Percentiles rank a stretch among this genome's conserved stretches.
These are phyloP conservation scores for Phytophthora palmivora DNA, from an alignment of 352 stramenopile species.

Conservation along the genomic window DNA sequence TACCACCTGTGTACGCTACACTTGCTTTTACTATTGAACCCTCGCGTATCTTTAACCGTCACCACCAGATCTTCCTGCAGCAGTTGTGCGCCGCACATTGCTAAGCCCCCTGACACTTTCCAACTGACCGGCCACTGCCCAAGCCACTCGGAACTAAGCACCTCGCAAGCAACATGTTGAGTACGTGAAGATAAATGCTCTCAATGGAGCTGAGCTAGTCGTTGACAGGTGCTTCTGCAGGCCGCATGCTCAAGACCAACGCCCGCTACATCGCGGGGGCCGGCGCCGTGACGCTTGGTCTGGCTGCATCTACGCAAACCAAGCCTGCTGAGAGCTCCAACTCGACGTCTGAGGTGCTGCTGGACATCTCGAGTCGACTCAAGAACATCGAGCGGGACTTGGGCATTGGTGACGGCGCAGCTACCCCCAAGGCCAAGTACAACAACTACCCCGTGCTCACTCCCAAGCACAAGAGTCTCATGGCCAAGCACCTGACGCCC, in stretches of 20 bases:
- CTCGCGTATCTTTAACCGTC: conserved; percentile 33
- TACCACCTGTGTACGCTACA: conserved; percentile 10
- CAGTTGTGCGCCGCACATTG: conserved; percentile 3
- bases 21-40: conserved; percentile 5
- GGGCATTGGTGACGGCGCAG: conserved; percentile 43
- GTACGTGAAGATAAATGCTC: conserved; percentile 30
- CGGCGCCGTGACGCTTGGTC: conserved; percentile 61
- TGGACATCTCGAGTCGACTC: conserved; percentile 72
- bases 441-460: conserved; percentile 85
- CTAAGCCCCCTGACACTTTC: conserved; percentile 20
- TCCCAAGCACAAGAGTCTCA: conserved; percentile 72
- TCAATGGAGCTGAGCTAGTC: not conserved
- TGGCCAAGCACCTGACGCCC: conserved; percentile 81
- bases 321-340: conserved; percentile 55
- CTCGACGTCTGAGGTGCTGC: conserved; percentile 60
- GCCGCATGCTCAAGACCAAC: conserved; percentile 64
- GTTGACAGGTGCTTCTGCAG: conserved; percentile 27
- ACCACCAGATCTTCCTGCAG: conserved; percentile 2
- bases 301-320: conserved; percentile 50
- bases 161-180: conserved; percentile 30
- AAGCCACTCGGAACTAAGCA: conserved; percentile 8
- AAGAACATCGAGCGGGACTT: conserved; percentile 72
- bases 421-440: conserved; percentile 43
- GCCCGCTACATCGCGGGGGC: conserved; percentile 59
- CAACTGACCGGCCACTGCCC: conserved; percentile 23